phyloP scores from a whole-genome alignment of 148 eudicot species.

The Simmondsia chinensis region DNA sequence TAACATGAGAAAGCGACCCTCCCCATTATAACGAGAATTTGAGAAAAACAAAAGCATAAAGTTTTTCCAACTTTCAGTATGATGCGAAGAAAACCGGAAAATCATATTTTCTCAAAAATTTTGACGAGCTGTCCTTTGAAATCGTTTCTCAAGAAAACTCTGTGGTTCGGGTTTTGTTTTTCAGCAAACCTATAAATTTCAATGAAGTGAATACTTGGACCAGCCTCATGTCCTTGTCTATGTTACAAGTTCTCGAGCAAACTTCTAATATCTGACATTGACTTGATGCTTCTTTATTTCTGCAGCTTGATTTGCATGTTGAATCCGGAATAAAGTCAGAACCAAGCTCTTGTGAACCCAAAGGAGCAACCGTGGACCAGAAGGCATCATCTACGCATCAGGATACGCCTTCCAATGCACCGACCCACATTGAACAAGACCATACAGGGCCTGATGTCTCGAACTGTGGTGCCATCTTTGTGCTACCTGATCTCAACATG shows the following conservation, averaged over 20 bases:
- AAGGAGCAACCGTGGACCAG: conserved; percentile 4
- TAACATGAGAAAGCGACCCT: too few species aligned
- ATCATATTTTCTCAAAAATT: too few species aligned
- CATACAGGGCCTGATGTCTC: conserved; percentile 5
- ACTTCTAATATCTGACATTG: background rate
- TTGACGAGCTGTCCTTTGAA: too few species aligned
- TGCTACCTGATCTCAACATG: conserved; percentile 65
- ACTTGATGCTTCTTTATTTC: background rate
- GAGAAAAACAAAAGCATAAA: too few species aligned
- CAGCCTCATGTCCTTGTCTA: too few species aligned
- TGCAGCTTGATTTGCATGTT: conserved; percentile 43
- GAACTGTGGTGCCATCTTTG: conserved; percentile 13
- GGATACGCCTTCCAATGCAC: conserved; percentile 11
- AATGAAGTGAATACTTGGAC: too few species aligned
- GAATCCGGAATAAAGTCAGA: conserved; percentile 18
- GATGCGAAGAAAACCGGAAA: too few species aligned
- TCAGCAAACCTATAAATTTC: too few species aligned
- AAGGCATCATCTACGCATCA: conserved; percentile 11
- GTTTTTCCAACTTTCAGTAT: too few species aligned
- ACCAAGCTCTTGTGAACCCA: background rate
- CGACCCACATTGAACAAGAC: conserved; percentile 7
- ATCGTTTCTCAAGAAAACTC: too few species aligned
- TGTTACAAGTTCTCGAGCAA: background rate
- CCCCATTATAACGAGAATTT: too few species aligned
- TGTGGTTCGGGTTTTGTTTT: too few species aligned